Base-by-base conservation (phyloP, 768 basidiomycete genomes). In the Tricholoma saponaceum region DNA sequence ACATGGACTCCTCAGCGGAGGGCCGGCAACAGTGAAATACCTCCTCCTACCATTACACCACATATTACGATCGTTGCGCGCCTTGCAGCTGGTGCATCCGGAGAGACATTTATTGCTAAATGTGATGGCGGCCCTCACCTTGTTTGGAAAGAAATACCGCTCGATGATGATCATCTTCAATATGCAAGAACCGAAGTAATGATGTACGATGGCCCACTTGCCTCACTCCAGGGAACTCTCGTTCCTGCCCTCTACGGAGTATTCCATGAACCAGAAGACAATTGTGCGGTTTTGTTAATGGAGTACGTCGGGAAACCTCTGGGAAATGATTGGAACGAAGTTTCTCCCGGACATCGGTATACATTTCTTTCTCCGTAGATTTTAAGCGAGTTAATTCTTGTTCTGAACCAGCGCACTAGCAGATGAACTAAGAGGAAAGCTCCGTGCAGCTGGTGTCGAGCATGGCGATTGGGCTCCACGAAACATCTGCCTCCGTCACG, bases 71-170 rank as follows among this genome's bases (percentile, higher is more conserved):
- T 51, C 33, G 20, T 51, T 23, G 28, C 50, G 28, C 50, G 26
- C 28, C 33, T 30, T 35, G 33, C 28, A 10, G 25, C 50, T 51
- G 50, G 50, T 30, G 50, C 13, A 30, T 30, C 50, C 14, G 50
- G 50, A 10, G 50, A 51, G 33, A 51, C 50, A 51, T 51, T 51
- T 22, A 51, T 51, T 51, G 50, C 50, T 51, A 51, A 30, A 51
- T 30, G 28, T 12, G 25, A 26, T 30, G 25, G 50, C 26, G 50
- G 28, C 25, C 50, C 50, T 35, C 25, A 30, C n/a, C 50, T 51
- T 20, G 50, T 51, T 30, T 51, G 50, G 26, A 51, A 51, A 51
- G 26, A 51, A 35, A 51, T 51, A 18, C 50, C 49, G 20, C 49
- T 50, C n/a, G 49, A 22, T 32, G 49, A 50, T 35, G 50, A 26